These are phyloP conservation scores for Colletotrichum sp. DNA, from an alignment of 2,329 filamentous ascomycete species.

Conservation along the genomic window DNA sequence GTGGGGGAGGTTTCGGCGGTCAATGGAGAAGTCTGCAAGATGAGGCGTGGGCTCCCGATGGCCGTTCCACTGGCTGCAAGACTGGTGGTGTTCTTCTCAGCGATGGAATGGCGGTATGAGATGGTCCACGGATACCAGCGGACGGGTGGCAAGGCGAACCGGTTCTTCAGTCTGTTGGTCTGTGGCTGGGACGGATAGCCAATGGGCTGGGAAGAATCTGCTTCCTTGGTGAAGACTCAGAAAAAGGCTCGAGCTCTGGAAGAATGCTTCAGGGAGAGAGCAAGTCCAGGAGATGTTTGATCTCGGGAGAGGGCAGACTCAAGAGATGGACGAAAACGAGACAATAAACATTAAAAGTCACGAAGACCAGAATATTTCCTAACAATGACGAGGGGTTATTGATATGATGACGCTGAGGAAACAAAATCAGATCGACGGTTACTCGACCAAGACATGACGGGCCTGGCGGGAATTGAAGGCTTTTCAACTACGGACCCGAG, in stretches of 20 bases:
- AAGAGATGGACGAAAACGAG: background rate
- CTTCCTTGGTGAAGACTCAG: background rate
- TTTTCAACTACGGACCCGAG: conserved; percentile 3
- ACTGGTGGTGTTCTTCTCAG: background rate
- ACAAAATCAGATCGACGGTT: background rate
- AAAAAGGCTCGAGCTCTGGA: conserved; percentile 2
- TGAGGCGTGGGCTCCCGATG: conserved; percentile 7
- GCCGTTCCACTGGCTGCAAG: conserved; percentile 7
- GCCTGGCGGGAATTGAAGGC: background rate
- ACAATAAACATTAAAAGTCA: background rate
- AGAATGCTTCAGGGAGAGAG: background rate
- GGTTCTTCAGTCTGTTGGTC: background rate
- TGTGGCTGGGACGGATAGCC: background rate
- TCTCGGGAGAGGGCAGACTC: background rate
- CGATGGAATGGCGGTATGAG: conserved; percentile 14
- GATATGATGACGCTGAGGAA: background rate
- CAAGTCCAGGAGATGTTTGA: background rate
- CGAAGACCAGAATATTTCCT: background rate
- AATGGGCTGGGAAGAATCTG: background rate
- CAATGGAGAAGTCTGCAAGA: conserved; percentile 13
- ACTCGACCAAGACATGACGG: background rate
- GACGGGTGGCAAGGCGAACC: conserved; percentile 18
- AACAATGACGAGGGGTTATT: background rate
- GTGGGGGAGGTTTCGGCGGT: conserved; percentile 2
- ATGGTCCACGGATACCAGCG: conserved; percentile 11